phyloP scores from a whole-genome alignment of 1,284 basidiomycete genomes.

The Tilletia indica region DNA sequence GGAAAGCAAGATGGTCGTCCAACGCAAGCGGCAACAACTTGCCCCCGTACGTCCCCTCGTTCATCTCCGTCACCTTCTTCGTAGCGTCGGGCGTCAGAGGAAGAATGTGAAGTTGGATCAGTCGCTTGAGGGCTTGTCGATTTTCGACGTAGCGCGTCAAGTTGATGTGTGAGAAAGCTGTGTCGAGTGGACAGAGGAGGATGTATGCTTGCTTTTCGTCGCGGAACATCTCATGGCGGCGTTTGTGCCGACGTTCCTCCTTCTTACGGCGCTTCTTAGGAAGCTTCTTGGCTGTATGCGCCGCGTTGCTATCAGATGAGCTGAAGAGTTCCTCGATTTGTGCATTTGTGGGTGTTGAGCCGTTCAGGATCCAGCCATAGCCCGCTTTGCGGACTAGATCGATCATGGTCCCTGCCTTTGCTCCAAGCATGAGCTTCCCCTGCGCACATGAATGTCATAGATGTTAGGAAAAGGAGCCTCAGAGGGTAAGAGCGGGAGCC shows the following conservation, averaged over 20 bases:
- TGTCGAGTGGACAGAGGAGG: conserved; percentile 83
- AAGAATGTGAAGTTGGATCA: conserved; percentile 87
- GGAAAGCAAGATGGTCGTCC: conserved; percentile 32
- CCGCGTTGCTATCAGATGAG: not conserved
- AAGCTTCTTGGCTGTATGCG: not conserved
- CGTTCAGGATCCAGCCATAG: conserved; percentile 83
- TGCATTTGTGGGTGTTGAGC: conserved; percentile 59
- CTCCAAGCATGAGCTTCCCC: conserved; percentile 77
- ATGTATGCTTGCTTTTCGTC: conserved; percentile 28
- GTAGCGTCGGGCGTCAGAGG: conserved; percentile 60
- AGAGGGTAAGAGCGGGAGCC: not conserved
- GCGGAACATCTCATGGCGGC: conserved; percentile 19
- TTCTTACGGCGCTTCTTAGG: conserved; percentile 16
- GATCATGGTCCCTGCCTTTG: conserved; percentile 75
- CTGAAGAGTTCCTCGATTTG: conserved; percentile 23
- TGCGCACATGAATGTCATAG: not conserved
- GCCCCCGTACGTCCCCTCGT: conserved; percentile 27
- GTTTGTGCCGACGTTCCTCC: conserved; percentile 21
- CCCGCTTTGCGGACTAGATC: conserved; percentile 65
- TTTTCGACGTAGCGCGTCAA: conserved; percentile 70
- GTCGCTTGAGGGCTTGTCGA: conserved; percentile 61
- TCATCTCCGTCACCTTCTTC: conserved; percentile 24
- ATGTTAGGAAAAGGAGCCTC: not conserved
- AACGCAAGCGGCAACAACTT: conserved; percentile 31
- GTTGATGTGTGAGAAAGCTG: conserved; percentile 85